Base-by-base conservation (phyloP, 352 stramenopile species). In the Pythium apleroticum region DNA sequence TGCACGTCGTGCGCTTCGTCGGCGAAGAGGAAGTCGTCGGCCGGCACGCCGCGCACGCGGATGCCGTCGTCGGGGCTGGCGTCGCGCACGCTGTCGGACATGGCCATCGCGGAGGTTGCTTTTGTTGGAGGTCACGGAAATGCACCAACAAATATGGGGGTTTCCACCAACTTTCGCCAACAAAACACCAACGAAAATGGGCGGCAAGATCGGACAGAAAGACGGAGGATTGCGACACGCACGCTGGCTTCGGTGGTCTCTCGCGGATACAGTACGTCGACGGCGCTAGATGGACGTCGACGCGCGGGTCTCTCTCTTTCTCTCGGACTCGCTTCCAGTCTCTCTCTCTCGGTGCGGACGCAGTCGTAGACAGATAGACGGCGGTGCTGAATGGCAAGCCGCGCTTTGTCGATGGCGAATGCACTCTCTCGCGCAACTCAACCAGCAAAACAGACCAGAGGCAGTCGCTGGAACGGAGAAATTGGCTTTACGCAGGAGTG, bases 11-110 rank as follows among this genome's bases (percentile, higher is more conserved):
- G 20, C 14, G 19, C 45, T 10, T 72, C 66, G 48, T 68, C 66
- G 46, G 55, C 46, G 24, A 65, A 67, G 35, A 68, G 66, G 27
- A 59, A 31, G 31, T 71, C 64, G 50, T 71, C 46, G 6, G 54
- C 49, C 7, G 63, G 63, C 25, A 48, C 50, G 54, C 66, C 66
- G 35, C 66, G 66, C 46, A 72, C 66, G 48, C 66, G 66, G 66
- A 72, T 72, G 59, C 68, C 69, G 58, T 72, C 56, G 52, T 81
- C 67, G 6, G 68, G 65, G 63, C 68, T 80, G 60, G 69, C 53
- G 63, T 80, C 70, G 43, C 67, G 72, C 43, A 53, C 41, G 52
- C 52, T 49, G 55, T 76, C 73, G 30, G 71, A 72, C 73, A 84
- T 79, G 60, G 66, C 73, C 57, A 81, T 81, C 41, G 71, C 73